These are phyloP conservation scores for Coriaria nepalensis DNA, from an alignment of 306 rosid species.

Conservation along the genomic window DNA sequence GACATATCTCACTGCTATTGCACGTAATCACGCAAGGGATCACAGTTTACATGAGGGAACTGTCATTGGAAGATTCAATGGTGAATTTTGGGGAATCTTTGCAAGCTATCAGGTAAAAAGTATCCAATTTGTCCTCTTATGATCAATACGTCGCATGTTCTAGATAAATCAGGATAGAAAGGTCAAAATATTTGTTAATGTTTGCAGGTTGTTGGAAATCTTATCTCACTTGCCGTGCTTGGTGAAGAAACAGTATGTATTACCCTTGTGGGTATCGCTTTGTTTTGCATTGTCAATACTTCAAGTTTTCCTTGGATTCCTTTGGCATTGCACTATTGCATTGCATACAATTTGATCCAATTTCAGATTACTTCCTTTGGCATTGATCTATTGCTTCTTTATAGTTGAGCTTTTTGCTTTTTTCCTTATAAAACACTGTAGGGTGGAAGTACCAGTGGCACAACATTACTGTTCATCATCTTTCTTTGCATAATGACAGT, in stretches of 20 bases:
- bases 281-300: background rate
- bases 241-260: conserved; percentile 47
- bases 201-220: conserved; percentile 87
- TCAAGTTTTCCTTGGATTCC: background rate
- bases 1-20: conserved; percentile 77
- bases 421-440: conserved; percentile 23
- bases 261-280: conserved; percentile 15
- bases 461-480: conserved; percentile 58
- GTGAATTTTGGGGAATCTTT: conserved; percentile 81
- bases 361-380: too few species aligned
- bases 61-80: conserved; percentile 80
- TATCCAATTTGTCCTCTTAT: background rate
- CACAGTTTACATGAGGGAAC: conserved; percentile 58
- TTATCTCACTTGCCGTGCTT: conserved; percentile 57
- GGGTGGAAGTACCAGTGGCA: conserved; percentile 53
- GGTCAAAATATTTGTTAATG: background rate
- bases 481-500: conserved; percentile 65
- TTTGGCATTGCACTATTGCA: background rate
- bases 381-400: too few species aligned
- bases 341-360: too few species aligned
- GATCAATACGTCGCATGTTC: background rate
- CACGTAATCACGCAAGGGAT: conserved; percentile 63
- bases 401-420: conserved; percentile 2
- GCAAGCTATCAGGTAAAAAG: conserved; percentile 72
- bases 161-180: background rate